A percentile compares a stretch with the other conserved stretches of the same genome.
Evolutionary conservation across 345 rosid genomes (phyloP).

Genomic region (Noccaea bulbosa): DNA sequence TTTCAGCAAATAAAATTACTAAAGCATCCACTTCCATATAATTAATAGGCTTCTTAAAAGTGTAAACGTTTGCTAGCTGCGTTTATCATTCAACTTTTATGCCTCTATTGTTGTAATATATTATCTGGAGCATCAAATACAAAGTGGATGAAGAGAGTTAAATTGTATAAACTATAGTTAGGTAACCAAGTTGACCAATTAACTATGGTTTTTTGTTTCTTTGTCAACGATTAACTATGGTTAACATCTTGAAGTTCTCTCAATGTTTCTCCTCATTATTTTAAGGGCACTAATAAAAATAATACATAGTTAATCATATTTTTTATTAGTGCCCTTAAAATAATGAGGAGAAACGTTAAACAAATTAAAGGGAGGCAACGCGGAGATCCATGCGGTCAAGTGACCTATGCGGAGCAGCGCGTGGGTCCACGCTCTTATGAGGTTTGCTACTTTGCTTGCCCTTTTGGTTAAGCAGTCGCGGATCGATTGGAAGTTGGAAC

Average conservation of each 20-base stretch:
- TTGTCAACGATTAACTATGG: conserved; percentile 38
- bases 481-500: not conserved
- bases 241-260: conserved; percentile 16
- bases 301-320: not conserved
- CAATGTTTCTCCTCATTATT: too few species aligned
- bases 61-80: conserved; percentile 8
- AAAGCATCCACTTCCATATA: not conserved
- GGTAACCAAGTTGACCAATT: conserved; percentile 37
- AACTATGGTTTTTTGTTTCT: conserved; percentile 30
- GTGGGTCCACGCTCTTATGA: conserved; percentile 25
- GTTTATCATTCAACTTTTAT: not conserved
- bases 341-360: conserved; percentile 9
- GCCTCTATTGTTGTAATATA: not conserved
- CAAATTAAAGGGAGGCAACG: conserved; percentile 16
- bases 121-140: conserved; percentile 17
- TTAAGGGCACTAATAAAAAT: too few species aligned
- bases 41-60: not conserved
- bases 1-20: not conserved
- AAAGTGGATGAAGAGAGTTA: conserved; percentile 14
- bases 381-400: conserved; percentile 37
- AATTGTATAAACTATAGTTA: conserved; percentile 36
- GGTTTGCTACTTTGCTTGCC: not conserved
- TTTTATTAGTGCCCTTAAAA: not conserved
- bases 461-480: not conserved
- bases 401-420: conserved; percentile 33